Evolutionary conservation across 192 early-diverging fungal genomes (phyloP).

Genomic region (Chytriomyces sp.): DNA sequence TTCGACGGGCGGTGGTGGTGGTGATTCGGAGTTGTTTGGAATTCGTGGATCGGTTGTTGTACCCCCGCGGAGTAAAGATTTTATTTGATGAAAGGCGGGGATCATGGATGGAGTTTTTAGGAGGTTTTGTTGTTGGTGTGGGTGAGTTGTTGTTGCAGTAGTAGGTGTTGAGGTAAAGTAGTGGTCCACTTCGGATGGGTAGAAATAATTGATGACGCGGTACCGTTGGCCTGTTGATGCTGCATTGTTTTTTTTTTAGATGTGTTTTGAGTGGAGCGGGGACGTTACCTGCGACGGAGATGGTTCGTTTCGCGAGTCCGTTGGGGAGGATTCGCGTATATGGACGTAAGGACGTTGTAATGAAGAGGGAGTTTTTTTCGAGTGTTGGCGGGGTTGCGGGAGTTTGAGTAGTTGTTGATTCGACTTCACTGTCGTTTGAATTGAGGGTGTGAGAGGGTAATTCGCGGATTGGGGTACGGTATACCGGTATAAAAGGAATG

Average conservation of each 20-base stretch:
- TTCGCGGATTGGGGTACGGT: background rate
- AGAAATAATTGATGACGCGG: background rate
- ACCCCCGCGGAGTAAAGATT: background rate
- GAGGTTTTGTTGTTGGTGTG: background rate
- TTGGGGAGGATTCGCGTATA: too few relatives aligned
- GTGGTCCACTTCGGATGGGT: background rate
- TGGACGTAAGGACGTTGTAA: background rate
- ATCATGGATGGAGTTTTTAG: background rate
- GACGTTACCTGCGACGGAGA: too few relatives aligned
- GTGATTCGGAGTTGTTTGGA: background rate
- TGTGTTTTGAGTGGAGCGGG: too few relatives aligned
- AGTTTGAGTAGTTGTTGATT: too few relatives aligned
- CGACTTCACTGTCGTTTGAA: too few relatives aligned
- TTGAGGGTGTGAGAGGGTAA: background rate
- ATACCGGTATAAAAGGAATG: conserved; percentile 1
- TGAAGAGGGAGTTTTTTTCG: background rate
- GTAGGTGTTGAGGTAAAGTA: background rate
- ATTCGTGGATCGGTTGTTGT: background rate
- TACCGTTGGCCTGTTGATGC: too few relatives aligned
- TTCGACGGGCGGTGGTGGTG: too few relatives aligned
- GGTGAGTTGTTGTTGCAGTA: too few relatives aligned
- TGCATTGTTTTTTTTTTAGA: too few relatives aligned
- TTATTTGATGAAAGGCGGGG: background rate
- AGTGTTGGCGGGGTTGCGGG: background rate
- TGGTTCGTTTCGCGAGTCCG: too few relatives aligned